Percentiles rank a stretch among this genome's conserved stretches.
Conservation (phyloP, 73 alveolate species). For the Stentor roeselii region DNA sequence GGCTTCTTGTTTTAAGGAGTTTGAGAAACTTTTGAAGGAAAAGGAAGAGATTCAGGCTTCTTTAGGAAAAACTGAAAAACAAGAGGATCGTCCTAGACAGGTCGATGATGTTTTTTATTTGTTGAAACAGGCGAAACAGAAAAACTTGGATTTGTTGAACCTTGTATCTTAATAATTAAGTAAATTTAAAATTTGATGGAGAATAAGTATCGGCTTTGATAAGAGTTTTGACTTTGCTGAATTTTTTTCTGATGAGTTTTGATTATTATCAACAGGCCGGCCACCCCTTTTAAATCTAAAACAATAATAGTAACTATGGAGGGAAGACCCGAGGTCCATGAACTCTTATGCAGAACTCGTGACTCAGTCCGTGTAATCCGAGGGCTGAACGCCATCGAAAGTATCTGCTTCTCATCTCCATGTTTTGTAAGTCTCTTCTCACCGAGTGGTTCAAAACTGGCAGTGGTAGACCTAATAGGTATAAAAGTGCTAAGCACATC, state of each 20-base stretch:
- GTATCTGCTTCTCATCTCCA: not conserved
- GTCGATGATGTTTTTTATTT: not conserved
- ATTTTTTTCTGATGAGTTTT: too few species aligned
- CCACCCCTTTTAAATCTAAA: too few species aligned
- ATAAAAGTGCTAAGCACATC: not conserved
- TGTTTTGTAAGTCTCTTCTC: not conserved
- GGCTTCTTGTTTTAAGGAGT: not conserved
- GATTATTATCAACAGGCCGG: too few species aligned
- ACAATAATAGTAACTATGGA: not conserved
- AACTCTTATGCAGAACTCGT: constrained; percentile 14
- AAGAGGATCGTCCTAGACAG: not conserved
- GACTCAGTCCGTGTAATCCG: constrained; percentile 7
- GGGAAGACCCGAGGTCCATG: constrained; percentile 6
- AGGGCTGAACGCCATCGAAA: not conserved
- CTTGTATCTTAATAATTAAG: not conserved
- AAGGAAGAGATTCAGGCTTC: not conserved
- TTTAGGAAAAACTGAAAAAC: not conserved
- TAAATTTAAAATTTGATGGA: too few species aligned
- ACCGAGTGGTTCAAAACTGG: constrained; percentile 15
- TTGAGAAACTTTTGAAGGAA: constrained; percentile 16
- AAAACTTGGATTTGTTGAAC: not conserved
- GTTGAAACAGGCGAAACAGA: not conserved
- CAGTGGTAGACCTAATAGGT: not conserved
- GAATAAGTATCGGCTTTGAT: too few species aligned
- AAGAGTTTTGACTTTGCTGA: too few species aligned